phyloP scores from a whole-genome alignment of 768 basidiomycete genomes.

The Saitozyma podzolica region DNA sequence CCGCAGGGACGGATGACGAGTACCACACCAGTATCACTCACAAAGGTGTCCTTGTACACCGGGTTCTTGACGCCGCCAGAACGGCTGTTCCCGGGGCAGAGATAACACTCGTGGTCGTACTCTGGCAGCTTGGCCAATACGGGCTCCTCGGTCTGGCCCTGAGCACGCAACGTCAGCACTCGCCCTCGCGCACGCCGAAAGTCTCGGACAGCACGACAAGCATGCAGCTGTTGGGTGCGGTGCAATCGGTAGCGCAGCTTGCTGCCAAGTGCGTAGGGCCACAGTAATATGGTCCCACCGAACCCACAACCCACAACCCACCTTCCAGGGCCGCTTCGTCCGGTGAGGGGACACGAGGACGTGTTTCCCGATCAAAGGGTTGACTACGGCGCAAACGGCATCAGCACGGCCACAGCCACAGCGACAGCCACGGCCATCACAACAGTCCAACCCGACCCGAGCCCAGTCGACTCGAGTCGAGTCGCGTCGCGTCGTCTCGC shows the following conservation, averaged over 20 bases:
- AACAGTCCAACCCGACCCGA: too few relatives aligned
- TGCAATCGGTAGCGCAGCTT: too few relatives aligned
- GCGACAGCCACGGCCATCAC: constrained; percentile 1
- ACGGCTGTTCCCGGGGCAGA: constrained; percentile 81
- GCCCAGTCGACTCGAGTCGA: neutral
- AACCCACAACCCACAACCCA: constrained; percentile 1
- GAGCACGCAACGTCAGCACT: constrained; percentile 19
- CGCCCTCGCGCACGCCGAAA: too few relatives aligned
- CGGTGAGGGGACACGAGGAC: constrained; percentile 87
- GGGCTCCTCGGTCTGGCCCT: constrained; percentile 75
- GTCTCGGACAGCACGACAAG: too few relatives aligned
- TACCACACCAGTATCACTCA: constrained; percentile 30
- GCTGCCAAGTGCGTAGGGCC: too few relatives aligned
- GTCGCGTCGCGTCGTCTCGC: neutral
- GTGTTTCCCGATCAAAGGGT: constrained; percentile 74
- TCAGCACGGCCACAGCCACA: neutral
- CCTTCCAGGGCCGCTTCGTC: constrained; percentile 78
- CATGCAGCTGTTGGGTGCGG: too few relatives aligned
- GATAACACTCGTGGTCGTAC: constrained; percentile 66
- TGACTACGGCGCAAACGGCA: constrained; percentile 58
- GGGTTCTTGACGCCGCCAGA: constrained; percentile 71
- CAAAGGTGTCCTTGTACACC: constrained; percentile 65
- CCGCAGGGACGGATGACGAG: neutral
- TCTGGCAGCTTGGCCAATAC: constrained; percentile 60
- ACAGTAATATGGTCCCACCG: neutral